Base-by-base conservation (phyloP, 139 green algal species). In the Chlamydomonas eustigma region DNA sequence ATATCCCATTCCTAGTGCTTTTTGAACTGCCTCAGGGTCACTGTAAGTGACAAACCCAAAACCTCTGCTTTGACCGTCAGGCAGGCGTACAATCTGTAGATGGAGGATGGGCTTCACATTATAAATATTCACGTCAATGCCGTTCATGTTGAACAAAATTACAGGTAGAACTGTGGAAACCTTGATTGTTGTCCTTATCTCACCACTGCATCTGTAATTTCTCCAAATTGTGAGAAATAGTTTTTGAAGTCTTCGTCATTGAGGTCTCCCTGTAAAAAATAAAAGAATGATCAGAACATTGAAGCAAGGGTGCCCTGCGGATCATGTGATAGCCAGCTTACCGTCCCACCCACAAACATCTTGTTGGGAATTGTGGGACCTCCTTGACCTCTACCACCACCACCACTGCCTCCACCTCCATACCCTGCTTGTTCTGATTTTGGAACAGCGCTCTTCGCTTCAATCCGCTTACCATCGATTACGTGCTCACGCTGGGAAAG, bases 11-110 rank as follows among this genome's bases (percentile, higher is more conserved):
- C 68, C 31, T 63, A 97, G 77, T 33, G 84, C 84, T 50, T 96
- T 91, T 37, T 95, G 90, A 4, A 96, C 91, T 3, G 87, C 65
- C 32, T 89, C 80, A 39, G 94, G 91, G 31, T 82, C 74, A 32
- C 78, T 78, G 74, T 92, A 97, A 25, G 90, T 97, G 32, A 97
- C 88, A 73, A 97, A 97, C 32, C 93, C 93, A 82, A 97, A 97
- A 22, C 93, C 93, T 8, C 93, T 80, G 0, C 90, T 89, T 31
- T 87, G 74, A 30, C 88, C 84, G 77, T 97, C 93, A 2, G 71
- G 70, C 32, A 74, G 50, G 30, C 70, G 58, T n/a, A 83, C 77
- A 36, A 86, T 81, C 73, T 83, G 73, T 8, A 36, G 2, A 39
- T 22, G 28, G 58, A 28, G 58, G 58, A 70, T 58, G 44, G 44